phyloP scores from a whole-genome alignment of 768 basidiomycete species.

The Kwoniella shandongensis region DNA sequence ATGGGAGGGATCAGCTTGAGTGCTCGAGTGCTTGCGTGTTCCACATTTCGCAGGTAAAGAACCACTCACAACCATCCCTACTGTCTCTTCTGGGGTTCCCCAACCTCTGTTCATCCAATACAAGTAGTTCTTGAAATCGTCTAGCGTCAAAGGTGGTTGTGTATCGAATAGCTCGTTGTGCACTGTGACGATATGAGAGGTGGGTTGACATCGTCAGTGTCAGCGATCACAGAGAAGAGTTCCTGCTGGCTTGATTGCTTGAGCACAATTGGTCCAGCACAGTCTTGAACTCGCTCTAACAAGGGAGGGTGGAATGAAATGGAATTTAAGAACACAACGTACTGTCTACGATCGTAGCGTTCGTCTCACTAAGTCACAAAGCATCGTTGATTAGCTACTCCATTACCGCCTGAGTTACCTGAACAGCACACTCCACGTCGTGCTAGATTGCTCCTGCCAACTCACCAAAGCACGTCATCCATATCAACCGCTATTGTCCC shows the following conservation, averaged over 20 bases:
- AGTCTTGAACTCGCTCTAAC: too few relatives aligned
- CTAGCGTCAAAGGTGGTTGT: conserved; percentile 37
- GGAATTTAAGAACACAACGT: neutral
- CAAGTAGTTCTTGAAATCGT: conserved; percentile 52
- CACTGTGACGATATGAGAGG: conserved; percentile 31
- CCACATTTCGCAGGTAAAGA: too few relatives aligned
- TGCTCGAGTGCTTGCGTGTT: too few relatives aligned
- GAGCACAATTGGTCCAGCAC: too few relatives aligned
- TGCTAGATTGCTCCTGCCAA: too few relatives aligned
- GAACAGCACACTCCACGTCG: too few relatives aligned
- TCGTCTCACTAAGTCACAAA: conserved; percentile 34
- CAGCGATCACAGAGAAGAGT: neutral
- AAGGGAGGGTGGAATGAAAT: neutral
- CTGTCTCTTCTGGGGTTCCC: conserved; percentile 44
- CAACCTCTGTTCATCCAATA: conserved; percentile 53
- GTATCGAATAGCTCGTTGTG: conserved; percentile 44
- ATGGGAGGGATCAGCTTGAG: neutral
- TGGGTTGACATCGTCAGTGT: too few relatives aligned
- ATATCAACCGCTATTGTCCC: conserved; percentile 51
- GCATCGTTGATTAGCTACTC: conserved; percentile 9
- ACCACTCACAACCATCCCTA: conserved; percentile 41
- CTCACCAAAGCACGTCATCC: conserved; percentile 52
- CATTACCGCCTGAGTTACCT: too few relatives aligned
- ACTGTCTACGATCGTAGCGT: conserved; percentile 42
- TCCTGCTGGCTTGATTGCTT: too few relatives aligned